These are phyloP conservation scores for Cladophialophora psammophila DNA, from an alignment of 2,329 filamentous ascomycete genomes.

Conservation along the genomic window DNA sequence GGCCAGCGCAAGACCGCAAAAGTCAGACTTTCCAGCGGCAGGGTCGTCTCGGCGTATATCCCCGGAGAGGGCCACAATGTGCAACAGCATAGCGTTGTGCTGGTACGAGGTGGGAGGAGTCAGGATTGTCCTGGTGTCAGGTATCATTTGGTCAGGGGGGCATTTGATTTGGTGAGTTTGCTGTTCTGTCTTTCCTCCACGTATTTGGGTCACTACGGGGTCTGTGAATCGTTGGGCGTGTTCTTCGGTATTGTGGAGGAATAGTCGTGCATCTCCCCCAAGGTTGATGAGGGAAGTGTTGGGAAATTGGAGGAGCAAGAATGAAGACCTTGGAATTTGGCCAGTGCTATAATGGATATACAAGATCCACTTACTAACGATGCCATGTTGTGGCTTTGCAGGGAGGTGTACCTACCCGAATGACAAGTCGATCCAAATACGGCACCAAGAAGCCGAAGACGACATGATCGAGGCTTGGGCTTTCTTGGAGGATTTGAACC, in stretches of 20 bases:
- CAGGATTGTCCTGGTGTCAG: slow-evolving; percentile 99
- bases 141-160: slow-evolving; percentile 90
- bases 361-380: not conserved
- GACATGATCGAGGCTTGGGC: slow-evolving; percentile 52
- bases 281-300: not conserved
- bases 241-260: no score
- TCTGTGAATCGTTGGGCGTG: no score
- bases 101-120: slow-evolving; percentile 88
- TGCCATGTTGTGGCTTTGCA: slow-evolving; percentile 47
- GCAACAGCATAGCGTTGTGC: slow-evolving; percentile 96
- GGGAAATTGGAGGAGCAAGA: not conserved
- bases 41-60: slow-evolving; percentile 90
- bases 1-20: slow-evolving; percentile 95
- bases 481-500: not conserved
- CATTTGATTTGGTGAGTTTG: slow-evolving; percentile 85
- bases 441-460: slow-evolving; percentile 99
- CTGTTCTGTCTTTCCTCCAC: not conserved
- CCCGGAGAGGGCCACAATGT: slow-evolving; percentile 98
- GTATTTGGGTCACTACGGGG: no score
- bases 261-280: not conserved
- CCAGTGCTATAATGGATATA: not conserved
- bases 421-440: slow-evolving; percentile 91
- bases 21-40: slow-evolving; percentile 85
- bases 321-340: not conserved
- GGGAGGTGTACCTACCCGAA: slow-evolving; percentile 88